These are phyloP conservation scores for Biscogniauxia sp. DNA, from an alignment of 2,329 filamentous ascomycete genomes.

Conservation along the genomic window DNA sequence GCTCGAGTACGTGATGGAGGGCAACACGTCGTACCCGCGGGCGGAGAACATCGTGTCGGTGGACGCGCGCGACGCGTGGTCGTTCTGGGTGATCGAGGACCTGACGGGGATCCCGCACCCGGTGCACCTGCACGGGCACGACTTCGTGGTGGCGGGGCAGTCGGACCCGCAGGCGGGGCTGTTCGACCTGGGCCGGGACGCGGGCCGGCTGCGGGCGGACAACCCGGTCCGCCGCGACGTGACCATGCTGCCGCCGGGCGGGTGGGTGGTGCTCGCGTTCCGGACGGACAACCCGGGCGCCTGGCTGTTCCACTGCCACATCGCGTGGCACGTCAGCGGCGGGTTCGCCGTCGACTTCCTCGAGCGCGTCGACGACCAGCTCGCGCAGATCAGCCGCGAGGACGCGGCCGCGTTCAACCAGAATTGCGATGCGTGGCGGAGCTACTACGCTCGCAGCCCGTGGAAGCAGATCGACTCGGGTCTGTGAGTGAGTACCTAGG, in stretches of 20 bases:
- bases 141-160: constrained; percentile 33
- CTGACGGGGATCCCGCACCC: constrained; percentile 23
- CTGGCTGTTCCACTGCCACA: constrained; percentile 48
- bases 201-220: constrained; percentile 30
- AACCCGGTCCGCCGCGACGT: constrained; percentile 49
- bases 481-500: no score
- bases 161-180: constrained; percentile 13
- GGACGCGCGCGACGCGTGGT: constrained; percentile 22
- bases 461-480: constrained; percentile 10
- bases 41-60: constrained; percentile 23
- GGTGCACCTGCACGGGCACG: constrained; percentile 35
- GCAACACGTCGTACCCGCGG: constrained; percentile 25
- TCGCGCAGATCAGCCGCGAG: constrained; percentile 10
- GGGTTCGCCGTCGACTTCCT: constrained; percentile 53
- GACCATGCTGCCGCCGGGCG: constrained; percentile 40
- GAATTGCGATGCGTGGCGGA: constrained; percentile 18
- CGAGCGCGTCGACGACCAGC: constrained; percentile 32
- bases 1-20: constrained; percentile 30
- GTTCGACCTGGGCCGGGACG: constrained; percentile 22
- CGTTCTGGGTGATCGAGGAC: constrained; percentile 32
- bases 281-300: constrained; percentile 48
- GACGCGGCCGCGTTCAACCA: constrained; percentile 12
- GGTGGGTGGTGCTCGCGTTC: constrained; percentile 48
- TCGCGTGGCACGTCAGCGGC: constrained; percentile 47
- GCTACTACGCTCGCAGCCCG: constrained; percentile 6